Evolutionary conservation across 495 filamentous ascomycete genomes (phyloP).

Genomic region (Aspergillus coremiiformis): DNA sequence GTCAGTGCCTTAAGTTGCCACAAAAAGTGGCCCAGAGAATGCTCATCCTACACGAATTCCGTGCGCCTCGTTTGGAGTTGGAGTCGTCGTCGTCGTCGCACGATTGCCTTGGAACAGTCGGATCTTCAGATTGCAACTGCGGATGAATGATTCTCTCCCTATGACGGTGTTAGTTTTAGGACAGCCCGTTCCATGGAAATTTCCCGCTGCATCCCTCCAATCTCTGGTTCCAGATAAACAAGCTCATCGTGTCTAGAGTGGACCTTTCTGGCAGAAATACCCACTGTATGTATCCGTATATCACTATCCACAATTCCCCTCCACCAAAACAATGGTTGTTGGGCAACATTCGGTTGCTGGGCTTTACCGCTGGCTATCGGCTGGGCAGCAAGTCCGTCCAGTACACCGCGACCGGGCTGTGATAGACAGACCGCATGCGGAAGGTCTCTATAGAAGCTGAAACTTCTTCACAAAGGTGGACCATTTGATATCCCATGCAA

Average conservation of each 20-base stretch:
- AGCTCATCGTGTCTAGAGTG: slow-evolving; percentile 3
- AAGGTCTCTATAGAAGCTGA: background rate
- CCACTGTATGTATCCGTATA: background rate
- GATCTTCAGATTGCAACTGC: background rate
- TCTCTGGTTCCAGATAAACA: background rate
- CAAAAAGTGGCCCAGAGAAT: background rate
- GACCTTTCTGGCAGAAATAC: slow-evolving; percentile 1
- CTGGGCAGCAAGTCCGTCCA: slow-evolving; percentile 36
- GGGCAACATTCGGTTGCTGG: slow-evolving; percentile 29
- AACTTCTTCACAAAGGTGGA: background rate
- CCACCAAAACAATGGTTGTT: slow-evolving; percentile 17
- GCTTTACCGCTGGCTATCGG: slow-evolving; percentile 32
- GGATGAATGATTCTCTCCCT: background rate
- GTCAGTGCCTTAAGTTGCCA: background rate
- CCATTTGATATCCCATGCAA: background rate
- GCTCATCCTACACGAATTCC: background rate
- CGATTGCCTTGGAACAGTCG: background rate
- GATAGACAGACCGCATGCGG: slow-evolving; percentile 36
- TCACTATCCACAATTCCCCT: background rate
- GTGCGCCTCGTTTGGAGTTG: background rate
- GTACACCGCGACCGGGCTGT: slow-evolving; percentile 13
- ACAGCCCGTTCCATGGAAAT: background rate
- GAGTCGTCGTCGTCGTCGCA: background rate
- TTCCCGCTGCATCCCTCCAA: background rate
- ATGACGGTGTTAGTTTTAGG: background rate